phyloP scores from a whole-genome alignment of 257 asterid genomes.

The Scutellaria galericulata region DNA sequence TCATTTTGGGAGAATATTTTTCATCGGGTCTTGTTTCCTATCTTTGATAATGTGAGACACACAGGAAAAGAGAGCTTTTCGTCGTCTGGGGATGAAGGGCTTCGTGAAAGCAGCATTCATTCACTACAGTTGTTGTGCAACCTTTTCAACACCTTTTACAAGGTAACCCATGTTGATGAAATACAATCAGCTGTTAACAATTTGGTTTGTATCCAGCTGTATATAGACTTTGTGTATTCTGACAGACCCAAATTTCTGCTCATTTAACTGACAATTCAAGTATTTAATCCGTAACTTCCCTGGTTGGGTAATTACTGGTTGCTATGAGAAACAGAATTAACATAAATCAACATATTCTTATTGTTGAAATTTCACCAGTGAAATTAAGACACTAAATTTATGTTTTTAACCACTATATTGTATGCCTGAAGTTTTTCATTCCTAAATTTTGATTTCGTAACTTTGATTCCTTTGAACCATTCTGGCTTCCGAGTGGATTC shows the following conservation, averaged over 20 bases:
- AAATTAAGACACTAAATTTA: constrained; percentile 1
- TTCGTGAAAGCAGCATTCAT: constrained; percentile 89
- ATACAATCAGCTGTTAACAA: constrained; percentile 25
- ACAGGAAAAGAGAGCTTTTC: constrained; percentile 72
- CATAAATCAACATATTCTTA: constrained; percentile 9
- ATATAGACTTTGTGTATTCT: constrained; percentile 13
- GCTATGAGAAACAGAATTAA: constrained; percentile 16
- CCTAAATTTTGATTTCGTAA: not conserved
- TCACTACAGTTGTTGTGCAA: constrained; percentile 93
- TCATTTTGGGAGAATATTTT: constrained; percentile 96
- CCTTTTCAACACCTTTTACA: constrained; percentile 96
- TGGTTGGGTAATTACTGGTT: constrained; percentile 22
- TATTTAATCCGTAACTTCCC: not conserved
- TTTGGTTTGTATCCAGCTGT: constrained; percentile 29
- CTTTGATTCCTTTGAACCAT: constrained; percentile 4
- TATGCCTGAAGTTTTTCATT: constrained; percentile 1
- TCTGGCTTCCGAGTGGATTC: constrained; percentile 14
- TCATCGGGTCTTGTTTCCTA: constrained; percentile 90
- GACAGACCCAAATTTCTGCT: not conserved
- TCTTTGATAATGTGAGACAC: constrained; percentile 92
- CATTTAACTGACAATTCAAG: not conserved
- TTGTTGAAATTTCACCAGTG: constrained; percentile 24
- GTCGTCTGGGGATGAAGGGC: constrained; percentile 75
- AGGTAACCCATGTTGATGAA: constrained; percentile 56
- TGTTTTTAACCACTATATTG: constrained; percentile 2